Evolutionary conservation across 495 filamentous ascomycete species (phyloP).

Genomic region (Wilcoxina mikolae): DNA sequence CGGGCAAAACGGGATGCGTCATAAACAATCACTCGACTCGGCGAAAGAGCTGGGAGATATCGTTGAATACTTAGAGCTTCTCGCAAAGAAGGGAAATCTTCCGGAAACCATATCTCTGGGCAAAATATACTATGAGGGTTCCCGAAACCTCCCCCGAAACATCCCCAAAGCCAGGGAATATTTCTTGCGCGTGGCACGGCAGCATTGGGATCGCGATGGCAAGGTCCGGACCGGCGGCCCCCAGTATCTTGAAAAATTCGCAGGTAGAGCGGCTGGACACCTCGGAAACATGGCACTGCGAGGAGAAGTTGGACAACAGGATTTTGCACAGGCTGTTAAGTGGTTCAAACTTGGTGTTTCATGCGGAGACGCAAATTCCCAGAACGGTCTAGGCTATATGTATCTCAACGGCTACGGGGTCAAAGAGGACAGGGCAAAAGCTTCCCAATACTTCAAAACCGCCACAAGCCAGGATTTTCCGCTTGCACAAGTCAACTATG

Average conservation of each 20-base stretch:
- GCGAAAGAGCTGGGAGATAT: conserved; percentile 83
- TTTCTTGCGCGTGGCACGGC: conserved; percentile 64
- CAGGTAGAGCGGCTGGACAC: conserved; percentile 78
- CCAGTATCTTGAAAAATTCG: conserved; percentile 57
- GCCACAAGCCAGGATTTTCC: conserved; percentile 75
- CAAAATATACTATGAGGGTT: conserved; percentile 80
- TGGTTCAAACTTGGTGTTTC: conserved; percentile 79
- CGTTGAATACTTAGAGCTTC: conserved; percentile 82
- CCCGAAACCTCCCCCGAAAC: conserved; percentile 57
- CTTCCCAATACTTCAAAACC: conserved; percentile 64
- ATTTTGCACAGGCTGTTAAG: conserved; percentile 52
- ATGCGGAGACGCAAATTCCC: conserved; percentile 70
- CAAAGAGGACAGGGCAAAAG: conserved; percentile 53
- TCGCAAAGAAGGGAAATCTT: conserved; percentile 85
- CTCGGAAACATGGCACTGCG: conserved; percentile 87
- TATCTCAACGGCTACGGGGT: conserved; percentile 75
- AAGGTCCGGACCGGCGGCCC: conserved; percentile 30
- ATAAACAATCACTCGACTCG: conserved; percentile 47
- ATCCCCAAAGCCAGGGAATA: conserved; percentile 61
- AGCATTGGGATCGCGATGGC: conserved; percentile 76
- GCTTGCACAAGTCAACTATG: conserved; percentile 68
- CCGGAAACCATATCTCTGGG: conserved; percentile 83
- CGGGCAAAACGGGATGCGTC: conserved; percentile 65
- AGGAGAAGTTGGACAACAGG: conserved; percentile 76
- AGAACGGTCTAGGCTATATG: conserved; percentile 75